Conservation (phyloP, 345 rosid genomes). For the Psidium guajava region DNA sequence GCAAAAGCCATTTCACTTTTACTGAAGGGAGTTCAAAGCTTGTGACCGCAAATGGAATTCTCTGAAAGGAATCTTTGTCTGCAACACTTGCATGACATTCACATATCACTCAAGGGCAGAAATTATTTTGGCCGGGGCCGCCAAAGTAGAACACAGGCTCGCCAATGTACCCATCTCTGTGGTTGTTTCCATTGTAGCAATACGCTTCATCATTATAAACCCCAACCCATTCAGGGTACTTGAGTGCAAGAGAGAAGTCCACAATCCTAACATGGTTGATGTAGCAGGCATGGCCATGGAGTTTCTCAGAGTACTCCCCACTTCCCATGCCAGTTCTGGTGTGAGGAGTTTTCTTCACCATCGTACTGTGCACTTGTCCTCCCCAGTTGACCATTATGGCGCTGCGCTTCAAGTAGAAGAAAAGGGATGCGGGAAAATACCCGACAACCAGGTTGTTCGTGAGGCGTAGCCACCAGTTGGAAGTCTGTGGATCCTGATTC, state of each 20-base stretch:
- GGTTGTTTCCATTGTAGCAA: conserved; percentile 19
- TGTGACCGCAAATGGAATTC: neutral
- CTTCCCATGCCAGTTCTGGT: conserved; percentile 52
- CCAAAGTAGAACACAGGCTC: conserved; percentile 36
- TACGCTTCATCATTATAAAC: conserved; percentile 8
- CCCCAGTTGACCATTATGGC: conserved; percentile 45
- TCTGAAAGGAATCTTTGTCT: neutral
- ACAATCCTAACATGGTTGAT: conserved; percentile 22
- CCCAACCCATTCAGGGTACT: conserved; percentile 25
- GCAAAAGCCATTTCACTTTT: neutral
- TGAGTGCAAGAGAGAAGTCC: conserved; percentile 20
- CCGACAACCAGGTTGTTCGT: conserved; percentile 1
- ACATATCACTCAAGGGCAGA: conserved; percentile 10
- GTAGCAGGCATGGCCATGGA: conserved; percentile 6
- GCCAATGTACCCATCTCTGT: neutral
- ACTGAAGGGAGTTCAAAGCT: neutral
- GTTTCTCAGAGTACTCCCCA: conserved; percentile 12
- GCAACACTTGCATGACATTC: neutral
- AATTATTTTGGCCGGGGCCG: conserved; percentile 25
- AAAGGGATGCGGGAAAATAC: conserved; percentile 34
- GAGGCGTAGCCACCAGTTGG: conserved; percentile 41
- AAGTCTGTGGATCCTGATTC: conserved; percentile 23
- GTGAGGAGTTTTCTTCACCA: conserved; percentile 31
- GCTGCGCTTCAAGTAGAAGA: conserved; percentile 12
- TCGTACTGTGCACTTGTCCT: conserved; percentile 40